Base-by-base conservation (phyloP, 78 protist genomes). In the Trichosphaerium sp. region DNA sequence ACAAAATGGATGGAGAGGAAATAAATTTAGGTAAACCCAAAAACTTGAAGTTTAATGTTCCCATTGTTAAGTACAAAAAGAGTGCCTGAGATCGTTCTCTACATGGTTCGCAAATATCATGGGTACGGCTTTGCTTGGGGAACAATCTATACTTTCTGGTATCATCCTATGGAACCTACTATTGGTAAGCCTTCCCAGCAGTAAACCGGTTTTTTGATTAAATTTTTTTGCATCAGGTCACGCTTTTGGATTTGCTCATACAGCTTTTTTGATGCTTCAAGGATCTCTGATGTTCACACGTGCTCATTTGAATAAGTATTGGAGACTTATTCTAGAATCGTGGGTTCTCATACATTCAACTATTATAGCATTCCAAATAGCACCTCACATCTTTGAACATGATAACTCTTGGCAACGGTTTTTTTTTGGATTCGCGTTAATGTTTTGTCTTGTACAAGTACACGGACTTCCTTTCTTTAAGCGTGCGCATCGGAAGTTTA, bases 91-190 rank as follows among this genome's bases (percentile, higher is more conserved):
- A n/a, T n/a, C 21, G 32, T n/a, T 47, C 40, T 47, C 51, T 47
- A n/a, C 21, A 21, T 57, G 21, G 32, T 57, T 21, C n/a, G 62
- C 21, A 57, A 57, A 21, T 57, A 57, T 21, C 62, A 57, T 57
- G 62, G 62, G 32, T 57, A 57, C 21, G 62, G 59, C n/a, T 57
- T 57, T 21, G 62, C 62, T 57, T 57, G 62, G 62, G 62, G 56
- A 38, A 38, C 62, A 21, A 21, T 57, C 21, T 57, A 57, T 57
- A 57, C 62, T 38, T 57, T 57, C 21, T 57, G 62, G 62, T 57
- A 57, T 57, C 62, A 57, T 57, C 62, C 62, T n/a, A 57, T 21
- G 21, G 62, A 57, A 21, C 21, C 56, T n/a, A 57, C 62, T n/a
- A n/a, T n/a, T n/a, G n/a, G n/a, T n/a, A n/a, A n/a, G n/a, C n/a